These are phyloP conservation scores for Melampsora larici-populina DNA, from an alignment of 1,284 basidiomycete species.

Conservation along the genomic window DNA sequence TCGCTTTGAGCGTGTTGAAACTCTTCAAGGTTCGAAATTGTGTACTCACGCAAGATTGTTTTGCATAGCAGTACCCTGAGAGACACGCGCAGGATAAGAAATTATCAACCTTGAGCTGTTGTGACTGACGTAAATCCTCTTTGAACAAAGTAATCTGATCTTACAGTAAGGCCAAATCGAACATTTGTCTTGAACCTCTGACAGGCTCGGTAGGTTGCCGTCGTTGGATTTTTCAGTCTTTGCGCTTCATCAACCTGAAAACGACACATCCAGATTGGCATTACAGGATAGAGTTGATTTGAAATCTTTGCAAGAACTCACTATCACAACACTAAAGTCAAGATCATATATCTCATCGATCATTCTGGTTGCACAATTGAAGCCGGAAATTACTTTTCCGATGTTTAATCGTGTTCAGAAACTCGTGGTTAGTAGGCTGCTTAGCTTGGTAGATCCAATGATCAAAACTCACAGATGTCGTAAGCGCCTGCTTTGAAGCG, in stretches of 20 bases:
- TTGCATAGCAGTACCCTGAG: conserved; percentile 40
- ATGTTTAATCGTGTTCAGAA: not conserved
- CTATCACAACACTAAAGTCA: conserved; percentile 35
- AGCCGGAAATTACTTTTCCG: conserved; percentile 25
- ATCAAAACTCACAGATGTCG: conserved; percentile 29
- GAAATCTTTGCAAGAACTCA: not conserved
- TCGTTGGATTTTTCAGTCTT: conserved; percentile 14
- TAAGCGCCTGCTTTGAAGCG: conserved; percentile 39
- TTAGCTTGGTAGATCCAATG: not conserved
- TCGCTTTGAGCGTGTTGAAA: too few relatives aligned
- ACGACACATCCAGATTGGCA: not conserved
- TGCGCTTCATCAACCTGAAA: conserved; percentile 40
- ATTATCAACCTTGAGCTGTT: too few relatives aligned
- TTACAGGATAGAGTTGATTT: not conserved
- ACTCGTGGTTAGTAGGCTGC: not conserved
- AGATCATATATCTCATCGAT: conserved; percentile 37
- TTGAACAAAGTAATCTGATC: not conserved
- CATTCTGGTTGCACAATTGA: conserved; percentile 23
- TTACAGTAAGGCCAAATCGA: conserved; percentile 38
- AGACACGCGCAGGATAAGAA: not conserved
- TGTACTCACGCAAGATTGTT: conserved; percentile 30
- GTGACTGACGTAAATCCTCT: not conserved
- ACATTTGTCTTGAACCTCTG: conserved; percentile 32
- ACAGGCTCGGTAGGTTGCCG: conserved; percentile 16
- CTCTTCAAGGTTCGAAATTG: not conserved